phyloP scores from a whole-genome alignment of 768 basidiomycete genomes.

The Tremella yokohamensis region DNA sequence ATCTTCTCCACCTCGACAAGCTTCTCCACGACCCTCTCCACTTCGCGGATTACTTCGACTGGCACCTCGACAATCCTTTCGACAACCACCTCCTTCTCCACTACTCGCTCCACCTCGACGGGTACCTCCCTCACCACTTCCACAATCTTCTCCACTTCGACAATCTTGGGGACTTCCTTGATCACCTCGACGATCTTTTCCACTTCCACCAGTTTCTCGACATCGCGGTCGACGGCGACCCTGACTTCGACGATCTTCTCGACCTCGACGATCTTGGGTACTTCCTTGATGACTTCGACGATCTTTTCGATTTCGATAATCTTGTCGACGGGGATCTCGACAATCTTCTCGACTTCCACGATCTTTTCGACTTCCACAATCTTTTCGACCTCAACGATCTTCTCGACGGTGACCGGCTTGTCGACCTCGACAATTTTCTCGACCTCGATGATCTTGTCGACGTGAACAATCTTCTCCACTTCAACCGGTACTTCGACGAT shows the following conservation, averaged over 20 bases:
- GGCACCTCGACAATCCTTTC: conserved; percentile 43
- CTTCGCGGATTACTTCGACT: conserved; percentile 41
- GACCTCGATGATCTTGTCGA: conserved; percentile 24
- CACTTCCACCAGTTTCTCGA: conserved; percentile 16
- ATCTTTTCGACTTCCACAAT: conserved; percentile 40
- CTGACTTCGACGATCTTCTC: conserved; percentile 39
- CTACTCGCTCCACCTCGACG: conserved; percentile 40
- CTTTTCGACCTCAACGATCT: conserved; percentile 39
- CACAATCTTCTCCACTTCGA: conserved; percentile 32
- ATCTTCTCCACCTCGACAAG: conserved; percentile 46
- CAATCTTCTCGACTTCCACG: conserved; percentile 37
- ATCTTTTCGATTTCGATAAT: conserved; percentile 42
- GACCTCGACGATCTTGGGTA: conserved; percentile 41
- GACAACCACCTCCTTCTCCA: conserved; percentile 24
- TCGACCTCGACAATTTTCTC: conserved; percentile 46
- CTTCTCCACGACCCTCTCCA: conserved; percentile 44
- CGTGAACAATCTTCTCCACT: conserved; percentile 42
- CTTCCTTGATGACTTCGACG: conserved; percentile 38
- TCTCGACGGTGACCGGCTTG: conserved; percentile 38
- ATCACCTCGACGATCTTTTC: conserved; percentile 32
- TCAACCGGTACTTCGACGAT: conserved; percentile 39
- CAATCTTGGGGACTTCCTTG: conserved; percentile 33
- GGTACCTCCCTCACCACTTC: conserved; percentile 38
- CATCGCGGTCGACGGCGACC: conserved; percentile 6
- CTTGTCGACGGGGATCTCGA: conserved; percentile 32